Evolutionary conservation across 805 yeast genomes (phyloP), one percentile per base, ranked within the genome.

Genomic region (Candida montana): DNA sequence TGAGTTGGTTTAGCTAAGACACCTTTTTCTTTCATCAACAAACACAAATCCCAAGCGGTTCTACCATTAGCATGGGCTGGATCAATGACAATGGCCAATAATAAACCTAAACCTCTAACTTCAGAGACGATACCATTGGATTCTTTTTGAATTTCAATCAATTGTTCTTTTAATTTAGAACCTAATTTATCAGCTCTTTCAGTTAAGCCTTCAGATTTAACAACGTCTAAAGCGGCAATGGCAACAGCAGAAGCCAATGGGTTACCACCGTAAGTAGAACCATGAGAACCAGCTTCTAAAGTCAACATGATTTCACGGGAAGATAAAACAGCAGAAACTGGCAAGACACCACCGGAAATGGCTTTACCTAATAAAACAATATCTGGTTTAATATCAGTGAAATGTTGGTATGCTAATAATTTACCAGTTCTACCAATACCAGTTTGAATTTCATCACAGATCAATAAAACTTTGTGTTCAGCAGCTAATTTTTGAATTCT

Each of bases 371-470:
- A 75, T 31, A 89, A 69, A 20, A 91, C 80, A 52, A 91, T 72
- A 67, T 91, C 98, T 33, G 98, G 98, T 63, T 83, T 83, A 51
- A 86, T 83, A 44, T 64, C 64, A 46, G 70, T 71, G 46, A 82
- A 81, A 66, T 91, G 97, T 68, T 91, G 95, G 66, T 80, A 82
- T 63, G 96, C 88, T 47, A 91, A 74, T 75, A 91, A 73, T 69
- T 85, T 86, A 59, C 98, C 98, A 23, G 98, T 91, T 74, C 98
- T 83, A 37, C 95, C 98, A 62, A 91, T 79, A 66, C 98, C 98
- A 20, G 98, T 90, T 70, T 91, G 98, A 61, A 91, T 88, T 72
- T 91, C 98, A 63, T 91, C 98, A 60, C 95, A 88, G 65, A 91
- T 90, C 56, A 91, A 76, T 61, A 91, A 71, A 27, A 87, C 90